These are phyloP conservation scores for Draba incana DNA, from an alignment of 345 rosid species.

Conservation along the genomic window DNA sequence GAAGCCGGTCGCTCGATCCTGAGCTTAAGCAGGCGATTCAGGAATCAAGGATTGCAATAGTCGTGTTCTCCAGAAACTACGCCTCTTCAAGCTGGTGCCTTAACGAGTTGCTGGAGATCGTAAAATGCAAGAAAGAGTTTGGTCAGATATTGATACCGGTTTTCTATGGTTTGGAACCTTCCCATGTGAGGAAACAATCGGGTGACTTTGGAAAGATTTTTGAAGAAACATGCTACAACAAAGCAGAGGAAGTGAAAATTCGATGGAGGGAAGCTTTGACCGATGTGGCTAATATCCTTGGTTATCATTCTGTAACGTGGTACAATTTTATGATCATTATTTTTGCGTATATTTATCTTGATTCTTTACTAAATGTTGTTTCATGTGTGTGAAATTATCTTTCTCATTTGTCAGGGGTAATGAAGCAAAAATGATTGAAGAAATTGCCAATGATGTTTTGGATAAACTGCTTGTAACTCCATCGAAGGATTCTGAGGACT, in stretches of 20 bases:
- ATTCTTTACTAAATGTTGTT: too few relatives aligned
- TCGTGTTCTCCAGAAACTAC: background rate
- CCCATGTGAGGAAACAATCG: constrained; percentile 18
- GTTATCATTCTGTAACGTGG: constrained; percentile 7
- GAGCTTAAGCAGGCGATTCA: background rate
- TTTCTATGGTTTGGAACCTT: constrained; percentile 34
- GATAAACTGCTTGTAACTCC: background rate
- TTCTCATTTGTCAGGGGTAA: background rate
- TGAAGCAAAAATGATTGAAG: constrained; percentile 2
- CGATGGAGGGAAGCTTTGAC: background rate
- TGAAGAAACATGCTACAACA: background rate
- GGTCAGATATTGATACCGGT: constrained; percentile 13
- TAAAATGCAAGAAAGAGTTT: background rate
- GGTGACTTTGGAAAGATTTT: constrained; percentile 17
- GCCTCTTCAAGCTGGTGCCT: constrained; percentile 22
- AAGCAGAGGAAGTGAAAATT: background rate
- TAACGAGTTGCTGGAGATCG: constrained; percentile 14
- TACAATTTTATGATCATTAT: background rate
- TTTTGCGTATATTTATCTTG: too few relatives aligned
- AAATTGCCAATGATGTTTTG: background rate
- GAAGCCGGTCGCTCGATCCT: background rate
- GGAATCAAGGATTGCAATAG: background rate
- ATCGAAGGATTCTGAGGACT: background rate
- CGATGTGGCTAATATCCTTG: background rate
- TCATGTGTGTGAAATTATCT: background rate